A percentile compares a stretch with the other conserved stretches of the same genome.
These are phyloP conservation scores for Verticillium alfalfae DNA, from an alignment of 2,329 filamentous ascomycete genomes.

Conservation along the genomic window DNA sequence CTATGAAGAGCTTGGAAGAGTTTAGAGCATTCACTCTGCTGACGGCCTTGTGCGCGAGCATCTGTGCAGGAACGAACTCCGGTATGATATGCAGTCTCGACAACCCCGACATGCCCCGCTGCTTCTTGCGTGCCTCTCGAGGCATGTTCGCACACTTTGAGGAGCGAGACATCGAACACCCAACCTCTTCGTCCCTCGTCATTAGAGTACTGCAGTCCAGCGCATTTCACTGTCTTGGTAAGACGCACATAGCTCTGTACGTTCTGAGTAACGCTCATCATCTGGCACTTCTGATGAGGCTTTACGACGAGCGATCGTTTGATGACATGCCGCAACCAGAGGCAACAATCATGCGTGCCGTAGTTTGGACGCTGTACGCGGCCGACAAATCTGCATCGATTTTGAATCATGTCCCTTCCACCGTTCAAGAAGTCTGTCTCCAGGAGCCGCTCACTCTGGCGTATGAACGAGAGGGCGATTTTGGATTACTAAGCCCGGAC, in stretches of 20 bases:
- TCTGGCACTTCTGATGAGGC: constrained; percentile 34
- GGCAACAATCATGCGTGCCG: constrained; percentile 27
- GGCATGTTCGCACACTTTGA: constrained; percentile 30
- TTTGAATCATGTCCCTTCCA: constrained; percentile 34
- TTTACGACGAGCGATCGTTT: constrained; percentile 31
- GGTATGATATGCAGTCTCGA: constrained; percentile 31
- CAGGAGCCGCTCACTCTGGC: constrained; percentile 29
- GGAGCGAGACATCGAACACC: constrained; percentile 33
- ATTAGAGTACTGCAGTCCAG: constrained; percentile 41
- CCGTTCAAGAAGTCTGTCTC: constrained; percentile 36
- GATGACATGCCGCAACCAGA: constrained; percentile 26
- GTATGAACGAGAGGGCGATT: neutral
- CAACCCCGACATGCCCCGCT: constrained; percentile 20
- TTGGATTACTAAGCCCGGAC: neutral
- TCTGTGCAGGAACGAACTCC: constrained; percentile 30
- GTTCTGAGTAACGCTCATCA: constrained; percentile 37
- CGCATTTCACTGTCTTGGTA: constrained; percentile 35
- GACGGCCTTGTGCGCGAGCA: constrained; percentile 36
- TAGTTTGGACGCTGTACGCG: constrained; percentile 33
- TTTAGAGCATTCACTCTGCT: constrained; percentile 29
- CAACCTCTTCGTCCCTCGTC: constrained; percentile 33
- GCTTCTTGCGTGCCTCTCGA: constrained; percentile 32
- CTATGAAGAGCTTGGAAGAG: neutral
- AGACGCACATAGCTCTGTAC: constrained; percentile 36
- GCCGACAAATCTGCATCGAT: constrained; percentile 33